Evolutionary conservation across 1,284 basidiomycete genomes (phyloP).

Genomic region (Trichosporon ovoides): DNA sequence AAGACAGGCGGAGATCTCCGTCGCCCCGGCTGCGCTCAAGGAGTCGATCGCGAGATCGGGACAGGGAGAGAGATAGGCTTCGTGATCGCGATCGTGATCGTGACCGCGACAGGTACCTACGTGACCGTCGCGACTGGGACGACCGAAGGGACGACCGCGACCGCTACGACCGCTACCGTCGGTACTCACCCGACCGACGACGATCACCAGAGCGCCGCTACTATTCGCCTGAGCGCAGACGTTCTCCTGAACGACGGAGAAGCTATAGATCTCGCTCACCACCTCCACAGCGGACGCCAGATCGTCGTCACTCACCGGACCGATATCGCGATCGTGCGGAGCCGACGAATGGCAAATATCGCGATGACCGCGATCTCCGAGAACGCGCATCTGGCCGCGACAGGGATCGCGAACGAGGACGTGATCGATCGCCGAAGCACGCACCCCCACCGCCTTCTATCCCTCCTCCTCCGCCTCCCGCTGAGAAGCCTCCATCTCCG

Average conservation of each 20-base stretch:
- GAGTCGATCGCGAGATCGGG: slow-evolving; percentile 5
- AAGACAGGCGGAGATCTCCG: background rate
- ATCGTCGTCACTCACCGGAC: background rate
- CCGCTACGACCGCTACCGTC: background rate
- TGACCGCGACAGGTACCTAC: slow-evolving; percentile 9
- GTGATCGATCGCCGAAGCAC: slow-evolving; percentile 7
- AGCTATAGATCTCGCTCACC: background rate
- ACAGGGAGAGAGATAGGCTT: slow-evolving; percentile 4
- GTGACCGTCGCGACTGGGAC: slow-evolving; percentile 8
- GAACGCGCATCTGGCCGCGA: background rate
- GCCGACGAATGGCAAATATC: slow-evolving; percentile 1
- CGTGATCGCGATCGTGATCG: slow-evolving; percentile 11
- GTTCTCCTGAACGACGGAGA: slow-evolving; percentile 4
- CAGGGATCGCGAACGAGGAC: background rate
- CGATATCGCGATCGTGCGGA: slow-evolving; percentile 3
- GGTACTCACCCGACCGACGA: background rate
- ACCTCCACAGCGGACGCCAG: background rate
- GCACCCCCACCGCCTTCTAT: slow-evolving; percentile 11
- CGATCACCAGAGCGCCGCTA: slow-evolving; percentile 6
- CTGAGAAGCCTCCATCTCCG: slow-evolving; percentile 19
- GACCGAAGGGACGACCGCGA: slow-evolving; percentile 8
- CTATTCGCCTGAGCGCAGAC: background rate
- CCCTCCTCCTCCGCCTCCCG: slow-evolving; percentile 22
- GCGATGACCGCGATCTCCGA: background rate
- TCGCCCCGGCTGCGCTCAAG: slow-evolving; percentile 4